Conservation (phyloP, 305 asterid species). For the Fraxinus albicans region DNA sequence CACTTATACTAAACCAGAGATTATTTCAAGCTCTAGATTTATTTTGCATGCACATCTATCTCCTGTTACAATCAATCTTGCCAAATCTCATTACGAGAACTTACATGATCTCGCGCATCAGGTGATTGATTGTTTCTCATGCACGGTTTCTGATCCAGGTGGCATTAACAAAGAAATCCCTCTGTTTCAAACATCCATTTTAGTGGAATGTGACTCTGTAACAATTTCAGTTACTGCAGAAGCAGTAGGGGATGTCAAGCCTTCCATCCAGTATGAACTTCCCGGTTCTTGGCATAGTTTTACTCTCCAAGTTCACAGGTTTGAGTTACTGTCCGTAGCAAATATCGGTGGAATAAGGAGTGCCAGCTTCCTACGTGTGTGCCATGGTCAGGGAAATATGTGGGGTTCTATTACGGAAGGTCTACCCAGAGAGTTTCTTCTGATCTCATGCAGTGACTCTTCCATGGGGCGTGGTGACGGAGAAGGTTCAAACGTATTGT, state of each 20-base stretch:
- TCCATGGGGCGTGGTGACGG: slow-evolving; percentile 93
- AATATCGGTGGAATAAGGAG: slow-evolving; percentile 70
- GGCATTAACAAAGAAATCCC: slow-evolving; percentile 37
- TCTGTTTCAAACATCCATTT: slow-evolving; percentile 60
- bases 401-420: slow-evolving; percentile 76
- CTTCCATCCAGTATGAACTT: slow-evolving; percentile 64
- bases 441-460: slow-evolving; percentile 76
- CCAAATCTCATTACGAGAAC: slow-evolving; percentile 53
- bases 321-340: slow-evolving; percentile 72
- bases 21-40: slow-evolving; percentile 70
- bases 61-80: slow-evolving; percentile 49
- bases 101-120: slow-evolving; percentile 54
- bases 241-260: slow-evolving; percentile 41
- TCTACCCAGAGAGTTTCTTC: slow-evolving; percentile 62
- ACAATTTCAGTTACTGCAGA: slow-evolving; percentile 48
- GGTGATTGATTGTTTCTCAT: slow-evolving; percentile 47
- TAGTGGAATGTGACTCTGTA: slow-evolving; percentile 68
- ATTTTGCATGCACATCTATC: slow-evolving; percentile 62
- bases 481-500: slow-evolving; percentile 79
- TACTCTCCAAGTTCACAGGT: slow-evolving; percentile 61
- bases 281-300: slow-evolving; percentile 86
- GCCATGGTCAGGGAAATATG: slow-evolving; percentile 82
- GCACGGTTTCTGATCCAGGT: slow-evolving; percentile 43
- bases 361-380: slow-evolving; percentile 66
- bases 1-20: slow-evolving; percentile 56